These are phyloP conservation scores for Parascedosporium putredinis DNA, from an alignment of 2,329 filamentous ascomycete genomes.

Conservation along the genomic window DNA sequence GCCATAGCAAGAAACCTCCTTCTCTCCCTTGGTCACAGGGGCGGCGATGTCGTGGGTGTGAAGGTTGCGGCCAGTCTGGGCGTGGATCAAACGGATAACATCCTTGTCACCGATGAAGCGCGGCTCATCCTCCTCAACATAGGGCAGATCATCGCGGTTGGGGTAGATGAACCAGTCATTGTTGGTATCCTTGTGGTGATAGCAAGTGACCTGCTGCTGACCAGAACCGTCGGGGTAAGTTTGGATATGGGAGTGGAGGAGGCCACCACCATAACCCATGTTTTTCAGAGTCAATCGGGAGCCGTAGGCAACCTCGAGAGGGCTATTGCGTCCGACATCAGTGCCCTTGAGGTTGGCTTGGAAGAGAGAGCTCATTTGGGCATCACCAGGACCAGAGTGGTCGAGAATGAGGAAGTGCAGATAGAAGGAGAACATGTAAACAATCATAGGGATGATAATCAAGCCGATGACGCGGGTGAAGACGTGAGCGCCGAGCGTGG, in stretches of 20 bases:
- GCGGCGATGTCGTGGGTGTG: constrained; percentile 89
- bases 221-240: constrained; percentile 87
- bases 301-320: constrained; percentile 80
- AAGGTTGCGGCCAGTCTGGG: constrained; percentile 91
- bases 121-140: constrained; percentile 58
- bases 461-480: constrained; percentile 72
- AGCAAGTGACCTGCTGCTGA: constrained; percentile 97
- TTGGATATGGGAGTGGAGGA: constrained; percentile 93
- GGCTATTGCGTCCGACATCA: constrained; percentile 87
- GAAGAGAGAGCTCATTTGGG: constrained; percentile 99
- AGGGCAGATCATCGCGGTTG: constrained; percentile 68
- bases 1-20: constrained; percentile 91
- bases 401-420: constrained; percentile 90
- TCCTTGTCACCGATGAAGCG: constrained; percentile 71
- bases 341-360: constrained; percentile 93
- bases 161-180: constrained; percentile 99
- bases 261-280: constrained; percentile 96
- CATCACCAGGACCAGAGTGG: constrained; percentile 89
- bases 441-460: constrained; percentile 77
- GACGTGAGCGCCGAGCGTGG: constrained; percentile 67
- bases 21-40: constrained; percentile 78
- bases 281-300: constrained; percentile 94
- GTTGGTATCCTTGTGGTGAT: constrained; percentile 98
- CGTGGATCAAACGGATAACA: constrained; percentile 78
- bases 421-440: constrained; percentile 94